Base-by-base conservation (phyloP, 495 filamentous ascomycete genomes). In the Penicillium nucicola region DNA sequence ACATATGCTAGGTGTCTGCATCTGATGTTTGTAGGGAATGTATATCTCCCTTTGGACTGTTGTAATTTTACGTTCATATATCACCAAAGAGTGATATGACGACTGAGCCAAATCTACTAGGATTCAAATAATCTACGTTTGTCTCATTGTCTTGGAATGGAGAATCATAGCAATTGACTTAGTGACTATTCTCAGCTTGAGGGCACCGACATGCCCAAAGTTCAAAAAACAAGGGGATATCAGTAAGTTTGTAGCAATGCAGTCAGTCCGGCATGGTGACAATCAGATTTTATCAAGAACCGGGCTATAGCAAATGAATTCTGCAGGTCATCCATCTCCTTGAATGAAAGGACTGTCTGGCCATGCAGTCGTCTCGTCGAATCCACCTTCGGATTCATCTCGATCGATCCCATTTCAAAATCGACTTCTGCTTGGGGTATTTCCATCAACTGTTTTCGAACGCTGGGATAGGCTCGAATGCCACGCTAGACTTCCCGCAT, bases 371-470 rank as follows among this genome's bases (percentile, higher is more conserved):
- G 18, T 23, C 23, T 19, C 18, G 23, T 33, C 19, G 14, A 31
- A 18, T 25, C 46, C 46, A 23, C 36, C 33, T 48, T 33, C 45
- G 28, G 31, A 23, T 34, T 18, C 28, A 49, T 20, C 39, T 41
- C 13, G 20, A 33, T 41, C 13, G 20, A 33, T 40, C 36, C 15
- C 31, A 23, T 44, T 34, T 28, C 25, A 41, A 48, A 11, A 25
- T 36, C 15, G 19, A 40, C 42, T 42, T 50, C 52, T 32, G 46
- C 45, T 32, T 32, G 42, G 44, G 50, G 60, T 59, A 59, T 62
- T 47, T 54, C 47, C 53, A 52, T 60, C 31, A 49, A 56, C 30
- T 45, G 28, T 37, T 19, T 52, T 32, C 46, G 28, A 39, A 36
- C 42, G 36, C 39, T 15, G 22, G 5, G 46, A 12, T n/a, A 46